Base-by-base conservation (phyloP, 1,139 yeast species). In the Arxiozyma slooffiae region DNA sequence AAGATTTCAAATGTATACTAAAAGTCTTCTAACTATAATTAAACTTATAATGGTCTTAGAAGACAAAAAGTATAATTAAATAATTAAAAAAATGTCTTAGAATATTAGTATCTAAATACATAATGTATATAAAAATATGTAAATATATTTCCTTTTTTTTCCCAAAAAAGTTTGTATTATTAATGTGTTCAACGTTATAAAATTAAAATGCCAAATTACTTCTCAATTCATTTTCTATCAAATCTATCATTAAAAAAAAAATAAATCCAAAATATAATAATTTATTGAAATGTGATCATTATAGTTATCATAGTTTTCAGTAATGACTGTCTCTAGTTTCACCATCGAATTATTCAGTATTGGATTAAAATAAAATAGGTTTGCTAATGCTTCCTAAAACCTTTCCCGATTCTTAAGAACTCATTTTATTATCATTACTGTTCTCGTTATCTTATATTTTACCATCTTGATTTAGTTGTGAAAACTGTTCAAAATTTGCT, bases 401-500 rank as follows among this genome's bases (percentile, higher is more conserved):
- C 11, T 3, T 14, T 30, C 36, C 11, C 6, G 4, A 6, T 30
- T 30, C 7, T 30, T 30, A 11, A 16, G n/a, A 30, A 11, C 3
- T 14, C 36, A 30, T 14, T 30, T n/a, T 30, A 14, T 30, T 30
- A n/a, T 30, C n/a, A 7, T 30, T 30, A 30, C 36, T 14, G 7
- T 30, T 30, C 36, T 6, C 14, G n/a, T 4, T 39, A 21, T 23
- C 38, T 16, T 48, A 51, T 7, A 48, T 54, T 8, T 48, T 53
- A 23, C 48, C 41, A 2, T 48, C 41, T 22, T 47, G 50, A 11
- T 26, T 38, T 18, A 47, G 30, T 14, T 47, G 41, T 8, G 51
- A 45, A 4, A 56, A 58, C 9, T 54, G 53, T 2, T 54, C 53
- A 41, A 53, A 48, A 24, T 50, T 52, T 23, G 48, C 45, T 0